Evolutionary conservation across 345 rosid genomes (phyloP).

Genomic region (Dipteronia dyeriana): DNA sequence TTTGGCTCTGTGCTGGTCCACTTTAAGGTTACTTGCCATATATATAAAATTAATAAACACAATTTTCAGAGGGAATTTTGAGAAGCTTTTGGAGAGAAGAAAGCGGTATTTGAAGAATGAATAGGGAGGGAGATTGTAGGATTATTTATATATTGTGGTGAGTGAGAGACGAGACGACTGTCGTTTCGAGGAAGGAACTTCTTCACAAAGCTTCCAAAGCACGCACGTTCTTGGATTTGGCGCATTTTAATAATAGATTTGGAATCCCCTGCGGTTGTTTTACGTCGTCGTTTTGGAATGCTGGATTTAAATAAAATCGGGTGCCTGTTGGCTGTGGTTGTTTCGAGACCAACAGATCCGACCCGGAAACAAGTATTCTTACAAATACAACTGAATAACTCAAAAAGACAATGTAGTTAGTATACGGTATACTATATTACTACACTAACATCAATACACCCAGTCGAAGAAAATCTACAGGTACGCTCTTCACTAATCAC

Average conservation of each 20-base stretch:
- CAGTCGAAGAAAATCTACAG: no score
- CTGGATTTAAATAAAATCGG: no score
- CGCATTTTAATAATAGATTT: neutral
- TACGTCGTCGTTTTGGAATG: no score
- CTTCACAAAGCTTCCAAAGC: neutral
- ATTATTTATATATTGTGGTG: neutral
- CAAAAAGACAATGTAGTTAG: no score
- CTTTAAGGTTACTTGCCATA: slow-evolving; percentile 63
- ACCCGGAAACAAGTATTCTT: no score
- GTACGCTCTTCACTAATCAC: no score
- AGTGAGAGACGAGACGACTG: neutral
- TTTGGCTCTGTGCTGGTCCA: slow-evolving; percentile 65
- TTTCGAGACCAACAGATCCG: no score
- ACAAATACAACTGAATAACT: no score
- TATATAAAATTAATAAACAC: neutral
- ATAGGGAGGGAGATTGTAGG: neutral
- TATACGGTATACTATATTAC: no score
- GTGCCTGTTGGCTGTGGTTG: no score
- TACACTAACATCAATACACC: no score
- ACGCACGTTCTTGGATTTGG: neutral
- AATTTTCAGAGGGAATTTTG: no score
- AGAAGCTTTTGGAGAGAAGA: slow-evolving; percentile 13
- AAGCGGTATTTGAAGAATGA: neutral
- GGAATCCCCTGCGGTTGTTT: neutral
- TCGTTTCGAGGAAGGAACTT: neutral